Evolutionary conservation across 1,284 basidiomycete genomes (phyloP), one percentile per base, ranked within the genome.

Genomic region (Puccinia triticina): DNA sequence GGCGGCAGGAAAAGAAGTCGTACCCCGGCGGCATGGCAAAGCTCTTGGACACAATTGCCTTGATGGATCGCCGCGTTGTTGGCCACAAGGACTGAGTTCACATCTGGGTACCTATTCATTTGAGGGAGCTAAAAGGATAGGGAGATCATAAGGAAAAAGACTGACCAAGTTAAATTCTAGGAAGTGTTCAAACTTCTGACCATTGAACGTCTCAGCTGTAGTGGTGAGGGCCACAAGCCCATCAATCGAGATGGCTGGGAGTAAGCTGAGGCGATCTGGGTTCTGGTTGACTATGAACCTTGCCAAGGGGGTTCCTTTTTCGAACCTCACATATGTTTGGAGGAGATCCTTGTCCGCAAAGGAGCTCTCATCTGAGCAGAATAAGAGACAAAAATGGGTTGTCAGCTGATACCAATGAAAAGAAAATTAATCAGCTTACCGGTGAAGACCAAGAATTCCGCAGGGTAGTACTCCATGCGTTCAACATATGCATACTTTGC

Each of bases 171-270:
- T 26, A 29, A 64, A 64, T 29, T 64, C 12, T 11, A 64, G 18
- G 26, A 64, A 64, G 18, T 64, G 59, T 18, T 64, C 59, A 64
- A 64, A 64, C 23, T 64, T 64, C 2, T 11, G n/a, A 64, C 59
- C 34, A 32, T 64, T 64, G 26, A 64, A 64, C 4, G 59, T 64
- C 59, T 64, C 59, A n/a, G n/a, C 3, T 64, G 59, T 64, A 11
- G 59, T 64, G 3, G 59, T 64, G 8, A 64, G 59, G 26, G 59
- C 8, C 26, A 64, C 5, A 5, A 64, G 18, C 29, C 59, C 59
- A 11, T 37, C n/a, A 29, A 64, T 64, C 12, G 40, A 43, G 40
- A 43, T 43, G 7, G 40, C 40, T 43, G 40, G 40, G 40, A 43
- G 40, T 43, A 64, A 64, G 18, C 59, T 64, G 5, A 64, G 11